Evolutionary conservation across 2,329 filamentous ascomycete genomes (phyloP), one percentile per base, ranked within the genome.

Genomic region (Alternaria arbusti): DNA sequence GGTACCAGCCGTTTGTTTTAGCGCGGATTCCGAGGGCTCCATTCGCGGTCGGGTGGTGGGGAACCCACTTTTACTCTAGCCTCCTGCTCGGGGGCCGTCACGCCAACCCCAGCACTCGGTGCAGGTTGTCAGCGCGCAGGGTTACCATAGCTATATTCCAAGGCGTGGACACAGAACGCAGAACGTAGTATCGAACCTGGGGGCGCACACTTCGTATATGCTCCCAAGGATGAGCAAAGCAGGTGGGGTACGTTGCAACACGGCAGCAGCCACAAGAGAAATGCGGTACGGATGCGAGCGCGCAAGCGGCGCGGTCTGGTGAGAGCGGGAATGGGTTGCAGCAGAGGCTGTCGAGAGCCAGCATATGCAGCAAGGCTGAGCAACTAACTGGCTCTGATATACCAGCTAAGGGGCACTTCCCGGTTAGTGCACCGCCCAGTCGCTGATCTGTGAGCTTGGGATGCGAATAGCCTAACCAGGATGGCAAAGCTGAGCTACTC

Each of bases 1-100:
- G 64, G 72, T 75, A 71, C 72, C 75, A 77, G 72, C 74, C 74
- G 74, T 77, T 76, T 72, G 70, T 74, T 70, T 74, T 77, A 73
- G 74, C 70, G 69, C 60, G 25, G 9, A 52, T 57, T 59, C 32
- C 32, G 32, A 36, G 32, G 2, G 30, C 28, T 47, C 57, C 67
- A 71, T 71, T 68, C 59, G 66, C 71, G 50, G 57, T 59, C 63
- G 60, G 66, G 54, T 69, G 66, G 68, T 64, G 66, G 65, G 64
- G 64, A 61, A 54, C 36, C 44, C 52, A 54, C 44, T 25, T 50
- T 57, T 28, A 50, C 44, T 40, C 45, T 46, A 56, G 54, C 43
- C 47, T 23, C 55, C 25, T 57, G 30, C 20, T 36, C 49, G 15
- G 44, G 32, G 49, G 36, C 36, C 36, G 36, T 40, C 15, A 40